Conservation (phyloP, 305 asterid species). For the Fraxinus sp. region DNA sequence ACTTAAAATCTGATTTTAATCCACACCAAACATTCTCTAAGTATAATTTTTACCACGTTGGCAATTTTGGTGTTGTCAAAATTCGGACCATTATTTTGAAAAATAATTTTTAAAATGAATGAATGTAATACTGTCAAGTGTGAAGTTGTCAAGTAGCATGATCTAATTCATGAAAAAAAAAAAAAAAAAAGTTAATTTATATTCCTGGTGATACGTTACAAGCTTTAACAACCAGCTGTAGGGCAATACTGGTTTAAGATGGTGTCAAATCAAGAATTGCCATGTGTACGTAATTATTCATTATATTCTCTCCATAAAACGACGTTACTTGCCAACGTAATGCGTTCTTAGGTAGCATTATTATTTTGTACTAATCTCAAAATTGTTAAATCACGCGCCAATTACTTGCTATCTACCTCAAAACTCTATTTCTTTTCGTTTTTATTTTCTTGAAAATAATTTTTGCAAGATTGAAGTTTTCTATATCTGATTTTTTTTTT, state of each 20-base stretch:
- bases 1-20: too few species aligned
- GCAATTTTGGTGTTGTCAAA: too few species aligned
- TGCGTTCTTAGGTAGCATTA: background rate
- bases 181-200: background rate
- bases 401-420: background rate
- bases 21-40: too few species aligned
- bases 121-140: too few species aligned
- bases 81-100: too few species aligned
- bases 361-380: background rate
- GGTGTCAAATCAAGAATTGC: conserved; percentile 23
- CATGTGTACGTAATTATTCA: conserved; percentile 25
- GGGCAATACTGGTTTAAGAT: conserved; percentile 19
- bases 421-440: too few species aligned
- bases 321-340: background rate
- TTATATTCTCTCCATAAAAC: conserved; percentile 18
- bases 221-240: conserved; percentile 26
- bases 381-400: background rate
- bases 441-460: background rate
- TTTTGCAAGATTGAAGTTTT: background rate
- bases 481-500: background rate
- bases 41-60: too few species aligned
- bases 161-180: too few species aligned
- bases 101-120: too few species aligned
- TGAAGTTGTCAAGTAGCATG: too few species aligned
- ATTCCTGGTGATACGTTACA: conserved; percentile 23